Evolutionary conservation across 345 rosid genomes (phyloP).

Genomic region (Boechera divaricarpa): DNA sequence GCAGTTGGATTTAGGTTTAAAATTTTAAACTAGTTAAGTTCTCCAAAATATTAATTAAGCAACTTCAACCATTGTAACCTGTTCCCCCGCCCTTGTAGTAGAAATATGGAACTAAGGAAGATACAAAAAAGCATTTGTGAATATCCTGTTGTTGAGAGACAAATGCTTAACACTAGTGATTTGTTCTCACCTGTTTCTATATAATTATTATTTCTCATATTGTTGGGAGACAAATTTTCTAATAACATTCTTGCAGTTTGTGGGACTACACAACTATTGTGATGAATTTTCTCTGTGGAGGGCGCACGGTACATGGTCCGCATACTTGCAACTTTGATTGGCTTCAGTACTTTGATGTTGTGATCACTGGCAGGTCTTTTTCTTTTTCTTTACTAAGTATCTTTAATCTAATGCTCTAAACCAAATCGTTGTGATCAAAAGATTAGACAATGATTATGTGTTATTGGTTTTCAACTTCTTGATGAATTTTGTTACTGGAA

Average conservation of each 20-base stretch:
- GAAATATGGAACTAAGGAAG: slow-evolving; percentile 2
- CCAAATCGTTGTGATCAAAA: slow-evolving; percentile 1
- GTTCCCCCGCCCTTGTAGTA: background rate
- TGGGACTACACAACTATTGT: slow-evolving; percentile 98
- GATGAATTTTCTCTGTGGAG: slow-evolving; percentile 91
- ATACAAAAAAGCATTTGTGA: slow-evolving; percentile 1
- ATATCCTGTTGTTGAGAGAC: background rate
- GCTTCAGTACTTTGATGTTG: slow-evolving; percentile 90
- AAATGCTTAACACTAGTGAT: background rate
- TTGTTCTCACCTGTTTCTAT: slow-evolving; percentile 5
- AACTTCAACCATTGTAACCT: slow-evolving; percentile 8
- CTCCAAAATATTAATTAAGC: background rate
- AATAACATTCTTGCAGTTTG: slow-evolving; percentile 64
- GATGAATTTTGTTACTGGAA: background rate
- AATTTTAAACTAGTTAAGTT: background rate
- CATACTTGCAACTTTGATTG: slow-evolving; percentile 71
- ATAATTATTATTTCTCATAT: slow-evolving; percentile 8
- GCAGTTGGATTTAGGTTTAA: background rate
- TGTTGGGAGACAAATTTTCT: background rate
- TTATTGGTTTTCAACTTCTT: slow-evolving; percentile 4
- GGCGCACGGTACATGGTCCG: slow-evolving; percentile 49
- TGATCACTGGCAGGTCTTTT: slow-evolving; percentile 91
- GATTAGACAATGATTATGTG: background rate
- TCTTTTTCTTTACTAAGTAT: slow-evolving; percentile 36
- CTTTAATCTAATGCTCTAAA: slow-evolving; percentile 19